Evolutionary conservation across 768 basidiomycete species (phyloP), one percentile per base, ranked within the genome.

Genomic region (Mrakia gelida): DNA sequence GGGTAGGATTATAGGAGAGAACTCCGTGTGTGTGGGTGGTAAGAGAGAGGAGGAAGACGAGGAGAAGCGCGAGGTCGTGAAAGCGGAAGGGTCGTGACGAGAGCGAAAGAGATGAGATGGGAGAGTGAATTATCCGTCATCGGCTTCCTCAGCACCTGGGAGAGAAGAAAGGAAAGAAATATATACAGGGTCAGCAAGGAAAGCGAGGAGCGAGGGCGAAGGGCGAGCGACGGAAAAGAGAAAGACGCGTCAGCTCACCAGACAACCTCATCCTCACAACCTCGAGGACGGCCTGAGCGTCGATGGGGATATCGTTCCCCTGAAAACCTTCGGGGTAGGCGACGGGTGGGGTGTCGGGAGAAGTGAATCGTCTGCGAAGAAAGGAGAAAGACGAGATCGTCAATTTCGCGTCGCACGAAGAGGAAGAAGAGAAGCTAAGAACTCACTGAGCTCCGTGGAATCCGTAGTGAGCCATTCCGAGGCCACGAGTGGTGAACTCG

Each of bases 261-360:
- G 59, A 59, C 62, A 78, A 45, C 16, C 73, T 62, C 61, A 73
- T 65, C 21, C 62, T 52, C 23, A 78, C 77, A 30, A 78, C 62
- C 10, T 45, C 54, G 23, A 78, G 38, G 7, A 94, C 91, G 0
- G 86, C 86, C 56, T 86, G 87, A 10, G 90, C 92, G 83, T 94
- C 89, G 43, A 97, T 87, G 3, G 94, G 94, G 78, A 97, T 97
- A 18, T 86, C 87, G 83, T 92, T 94, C 21, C 90, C 94, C 88
- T 95, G 93, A 86, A 97, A 97, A n/a, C 92, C 95, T 59, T 91
- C 89, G 0, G 93, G 93, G 81, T 95, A 94, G 28, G 86, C 85
- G 0, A 90, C 88, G 5, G 85, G 85, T 85, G 94, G 94, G 7
- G 90, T 82, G 18, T 89, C 88, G 0, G 93, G 92, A 62, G 89